Evolutionary conservation across 2,329 filamentous ascomycete species (phyloP).

Genomic region (Aspergillus aculeatinus): DNA sequence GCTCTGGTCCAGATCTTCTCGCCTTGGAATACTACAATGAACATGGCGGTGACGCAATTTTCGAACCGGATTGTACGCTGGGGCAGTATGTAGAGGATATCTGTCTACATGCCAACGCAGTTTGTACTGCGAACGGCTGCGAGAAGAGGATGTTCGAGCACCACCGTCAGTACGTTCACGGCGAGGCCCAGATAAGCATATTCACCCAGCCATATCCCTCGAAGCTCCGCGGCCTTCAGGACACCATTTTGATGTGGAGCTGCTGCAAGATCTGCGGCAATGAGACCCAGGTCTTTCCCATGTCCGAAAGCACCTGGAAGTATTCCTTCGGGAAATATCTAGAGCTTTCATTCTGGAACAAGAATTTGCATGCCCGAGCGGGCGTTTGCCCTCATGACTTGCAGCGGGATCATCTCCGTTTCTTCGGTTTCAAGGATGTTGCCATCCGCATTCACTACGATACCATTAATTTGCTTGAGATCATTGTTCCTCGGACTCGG

Average conservation of each 20-base stretch:
- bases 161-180: slow-evolving; percentile 95
- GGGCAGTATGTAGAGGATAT: slow-evolving; percentile 95
- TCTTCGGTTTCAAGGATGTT: slow-evolving; percentile 84
- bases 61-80: slow-evolving; percentile 79
- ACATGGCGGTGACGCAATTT: slow-evolving; percentile 69
- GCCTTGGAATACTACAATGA: slow-evolving; percentile 93
- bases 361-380: slow-evolving; percentile 70
- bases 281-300: slow-evolving; percentile 82
- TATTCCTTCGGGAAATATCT: slow-evolving; percentile 98
- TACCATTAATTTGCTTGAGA: slow-evolving; percentile 86
- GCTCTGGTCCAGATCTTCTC: slow-evolving; percentile 84
- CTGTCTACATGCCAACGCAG: slow-evolving; percentile 70
- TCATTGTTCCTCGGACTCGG: slow-evolving; percentile 83
- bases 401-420: slow-evolving; percentile 86
- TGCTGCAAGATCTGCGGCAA: slow-evolving; percentile 89
- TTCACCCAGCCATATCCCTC: slow-evolving; percentile 76
- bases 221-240: slow-evolving; percentile 63
- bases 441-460: slow-evolving; percentile 90
- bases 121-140: slow-evolving; percentile 81
- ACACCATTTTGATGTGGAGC: slow-evolving; percentile 95
- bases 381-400: slow-evolving; percentile 86
- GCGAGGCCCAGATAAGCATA: slow-evolving; percentile 87
- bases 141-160: slow-evolving; percentile 88
- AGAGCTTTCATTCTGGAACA: slow-evolving; percentile 96
- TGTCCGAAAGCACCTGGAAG: slow-evolving; percentile 95